Evolutionary conservation across 2,329 filamentous ascomycete species (phyloP).

Genomic region (Exophiala calicioides): DNA sequence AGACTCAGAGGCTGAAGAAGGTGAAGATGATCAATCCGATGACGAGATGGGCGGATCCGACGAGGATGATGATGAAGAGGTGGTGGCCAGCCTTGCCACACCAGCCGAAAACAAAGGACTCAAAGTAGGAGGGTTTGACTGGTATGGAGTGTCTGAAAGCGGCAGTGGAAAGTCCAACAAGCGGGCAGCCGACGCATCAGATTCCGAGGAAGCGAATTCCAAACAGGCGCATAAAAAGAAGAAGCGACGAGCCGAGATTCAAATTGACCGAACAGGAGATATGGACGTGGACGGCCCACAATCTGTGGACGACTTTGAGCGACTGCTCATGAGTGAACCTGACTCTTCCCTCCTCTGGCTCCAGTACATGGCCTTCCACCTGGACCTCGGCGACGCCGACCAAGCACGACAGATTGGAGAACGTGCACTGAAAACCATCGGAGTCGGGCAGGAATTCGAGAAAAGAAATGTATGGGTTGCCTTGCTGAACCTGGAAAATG

Average conservation of each 20-base stretch:
- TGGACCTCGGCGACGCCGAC: conserved; percentile 83
- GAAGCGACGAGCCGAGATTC: conserved; percentile 72
- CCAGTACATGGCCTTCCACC: conserved; percentile 97
- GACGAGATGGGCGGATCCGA: conserved; percentile 37
- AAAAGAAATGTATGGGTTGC: conserved; percentile 96
- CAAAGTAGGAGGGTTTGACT: conserved; percentile 79
- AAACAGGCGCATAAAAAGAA: conserved; percentile 65
- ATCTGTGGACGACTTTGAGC: conserved; percentile 88
- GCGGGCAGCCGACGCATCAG: conserved; percentile 53
- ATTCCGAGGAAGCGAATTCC: conserved; percentile 55
- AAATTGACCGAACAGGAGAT: conserved; percentile 88
- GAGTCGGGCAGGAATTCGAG: conserved; percentile 84
- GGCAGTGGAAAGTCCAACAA: conserved; percentile 38
- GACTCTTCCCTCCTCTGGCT: conserved; percentile 95
- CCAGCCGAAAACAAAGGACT: conserved; percentile 53
- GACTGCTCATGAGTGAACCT: conserved; percentile 85
- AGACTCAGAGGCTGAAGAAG: conserved; percentile 51
- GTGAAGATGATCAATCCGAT: conserved; percentile 38
- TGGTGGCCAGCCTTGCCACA: conserved; percentile 33
- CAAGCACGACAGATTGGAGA: conserved; percentile 88
- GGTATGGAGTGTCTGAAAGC: conserved; percentile 60
- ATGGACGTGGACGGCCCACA: conserved; percentile 86
- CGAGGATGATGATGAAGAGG: conserved; percentile 42
- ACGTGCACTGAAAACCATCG: conserved; percentile 86
- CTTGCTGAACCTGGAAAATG: conserved; percentile 88